These are phyloP conservation scores for Scortechinia acanthostroma DNA, from an alignment of 2,329 filamentous ascomycete genomes.

Conservation along the genomic window DNA sequence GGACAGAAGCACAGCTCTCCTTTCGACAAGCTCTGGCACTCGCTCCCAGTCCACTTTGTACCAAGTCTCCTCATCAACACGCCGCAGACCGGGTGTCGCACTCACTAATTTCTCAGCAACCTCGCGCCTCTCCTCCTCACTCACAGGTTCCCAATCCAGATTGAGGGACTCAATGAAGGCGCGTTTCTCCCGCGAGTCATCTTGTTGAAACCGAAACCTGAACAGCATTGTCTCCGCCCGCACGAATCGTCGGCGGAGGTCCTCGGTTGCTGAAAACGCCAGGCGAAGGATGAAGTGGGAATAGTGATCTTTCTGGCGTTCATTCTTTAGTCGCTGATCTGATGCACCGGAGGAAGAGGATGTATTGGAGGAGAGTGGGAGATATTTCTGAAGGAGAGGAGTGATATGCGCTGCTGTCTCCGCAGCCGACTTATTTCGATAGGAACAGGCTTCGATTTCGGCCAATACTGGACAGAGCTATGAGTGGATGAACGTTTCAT, in stretches of 20 bases:
- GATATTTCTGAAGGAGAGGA: conserved; percentile 77
- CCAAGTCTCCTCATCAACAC: conserved; percentile 74
- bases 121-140: conserved; percentile 68
- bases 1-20: conserved; percentile 68
- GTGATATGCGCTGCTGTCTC: conserved; percentile 82
- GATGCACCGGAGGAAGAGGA: conserved; percentile 41
- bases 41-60: conserved; percentile 95
- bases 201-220: conserved; percentile 70
- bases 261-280: conserved; percentile 85
- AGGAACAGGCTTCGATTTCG: conserved; percentile 87
- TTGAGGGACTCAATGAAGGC: conserved; percentile 72
- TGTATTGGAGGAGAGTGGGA: conserved; percentile 72
- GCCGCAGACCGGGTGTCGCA: conserved; percentile 20
- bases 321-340: conserved; percentile 44
- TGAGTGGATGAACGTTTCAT: neutral
- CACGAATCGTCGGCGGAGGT: conserved; percentile 77
- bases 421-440: conserved; percentile 78
- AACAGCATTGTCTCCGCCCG: conserved; percentile 87
- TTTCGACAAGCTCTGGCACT: conserved; percentile 83
- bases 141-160: conserved; percentile 76
- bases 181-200: conserved; percentile 66
- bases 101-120: conserved; percentile 50
- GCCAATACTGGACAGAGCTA: conserved; percentile 56
- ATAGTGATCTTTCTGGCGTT: conserved; percentile 93
- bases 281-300: conserved; percentile 93